Base-by-base conservation (phyloP, 179 eudicot genomes). In the Dionaea muscipula region DNA sequence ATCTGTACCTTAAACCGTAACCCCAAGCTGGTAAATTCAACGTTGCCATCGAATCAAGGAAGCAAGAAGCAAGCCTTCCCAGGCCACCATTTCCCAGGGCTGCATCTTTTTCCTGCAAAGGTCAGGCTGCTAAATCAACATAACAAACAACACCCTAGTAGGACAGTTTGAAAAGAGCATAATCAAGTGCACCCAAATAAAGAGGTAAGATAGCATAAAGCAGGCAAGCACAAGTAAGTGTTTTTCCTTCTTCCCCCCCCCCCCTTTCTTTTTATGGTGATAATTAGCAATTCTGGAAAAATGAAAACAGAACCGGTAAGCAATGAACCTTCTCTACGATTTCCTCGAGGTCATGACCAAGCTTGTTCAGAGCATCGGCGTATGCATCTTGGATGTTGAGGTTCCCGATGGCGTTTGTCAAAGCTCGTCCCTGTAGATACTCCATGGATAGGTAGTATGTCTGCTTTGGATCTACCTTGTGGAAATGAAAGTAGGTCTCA, bases 41-140 rank as follows among this genome's bases (percentile, higher is more conserved):
- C 1, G 97, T 89, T 50, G 95, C 97, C 97, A 89, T 86, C 39
- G 95, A 89, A 75, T 89, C 97, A 18, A 89, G 72, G 66, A 89
- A 89, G 70, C 97, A 89, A 10, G 97, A 89, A 55, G 97, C 95
- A 59, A 86, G 93, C 74, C 97, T 89, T 60, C 98, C 98, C 16
- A 91, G 77, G 67, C 98, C 98, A 59, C 98, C 98, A 69, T 91
- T 91, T 71, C 98, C 98, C 21, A 91, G 85, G 21, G 98, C 98
- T 60, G 95, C 95, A 75, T 91, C 98, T 77, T 79, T 87, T 70
- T 91, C 98, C 95, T 91, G 55, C 61, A 26, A 46, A 39, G 48
- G 9, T 41, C 9, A 22, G 53, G 7, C 28, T 39, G n/a, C 43
- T 39, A 2, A 15, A 12, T 39, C 17, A 16, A 14, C 17, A 12